Conservation (phyloP, 352 stramenopile genomes). For the Globisporangium recalcitrans region DNA sequence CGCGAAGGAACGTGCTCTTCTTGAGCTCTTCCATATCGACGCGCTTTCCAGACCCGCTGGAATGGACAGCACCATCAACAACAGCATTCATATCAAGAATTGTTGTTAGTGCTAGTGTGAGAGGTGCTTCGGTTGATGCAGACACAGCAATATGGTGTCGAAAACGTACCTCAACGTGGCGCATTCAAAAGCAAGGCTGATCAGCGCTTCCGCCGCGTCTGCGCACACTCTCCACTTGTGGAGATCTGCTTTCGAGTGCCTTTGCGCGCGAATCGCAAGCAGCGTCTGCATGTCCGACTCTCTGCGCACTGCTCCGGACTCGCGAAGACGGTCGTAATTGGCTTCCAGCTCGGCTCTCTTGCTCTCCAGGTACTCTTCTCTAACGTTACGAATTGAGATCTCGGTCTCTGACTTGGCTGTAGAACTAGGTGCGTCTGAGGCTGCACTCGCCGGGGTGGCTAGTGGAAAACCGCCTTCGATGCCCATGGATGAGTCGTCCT, state of each 20-base stretch:
- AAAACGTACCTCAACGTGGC: slow-evolving; percentile 23
- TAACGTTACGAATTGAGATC: slow-evolving; percentile 7
- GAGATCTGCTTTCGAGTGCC: slow-evolving; percentile 21
- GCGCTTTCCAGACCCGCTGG: slow-evolving; percentile 6
- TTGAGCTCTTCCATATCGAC: slow-evolving; percentile 25
- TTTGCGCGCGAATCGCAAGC: slow-evolving; percentile 24
- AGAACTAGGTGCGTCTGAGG: too few relatives aligned
- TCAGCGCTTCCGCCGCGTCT: slow-evolving; percentile 27
- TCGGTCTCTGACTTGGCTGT: neutral
- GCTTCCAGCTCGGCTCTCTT: slow-evolving; percentile 41
- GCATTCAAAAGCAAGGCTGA: slow-evolving; percentile 24
- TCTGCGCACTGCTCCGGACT: slow-evolving; percentile 28
- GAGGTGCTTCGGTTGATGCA: too few relatives aligned
- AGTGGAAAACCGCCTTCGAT: neutral
- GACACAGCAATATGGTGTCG: too few relatives aligned
- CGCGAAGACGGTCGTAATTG: slow-evolving; percentile 40
- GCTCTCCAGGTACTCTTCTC: slow-evolving; percentile 35
- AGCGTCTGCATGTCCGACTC: slow-evolving; percentile 32
- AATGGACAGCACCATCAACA: slow-evolving; percentile 8
- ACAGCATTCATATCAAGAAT: slow-evolving; percentile 2
- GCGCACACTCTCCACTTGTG: slow-evolving; percentile 22
- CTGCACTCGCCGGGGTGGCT: too few relatives aligned
- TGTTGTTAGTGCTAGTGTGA: neutral
- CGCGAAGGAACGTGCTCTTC: slow-evolving; percentile 18
- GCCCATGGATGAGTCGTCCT: neutral